Evolutionary conservation across 768 basidiomycete species (phyloP).

Genomic region (Russula lepida): DNA sequence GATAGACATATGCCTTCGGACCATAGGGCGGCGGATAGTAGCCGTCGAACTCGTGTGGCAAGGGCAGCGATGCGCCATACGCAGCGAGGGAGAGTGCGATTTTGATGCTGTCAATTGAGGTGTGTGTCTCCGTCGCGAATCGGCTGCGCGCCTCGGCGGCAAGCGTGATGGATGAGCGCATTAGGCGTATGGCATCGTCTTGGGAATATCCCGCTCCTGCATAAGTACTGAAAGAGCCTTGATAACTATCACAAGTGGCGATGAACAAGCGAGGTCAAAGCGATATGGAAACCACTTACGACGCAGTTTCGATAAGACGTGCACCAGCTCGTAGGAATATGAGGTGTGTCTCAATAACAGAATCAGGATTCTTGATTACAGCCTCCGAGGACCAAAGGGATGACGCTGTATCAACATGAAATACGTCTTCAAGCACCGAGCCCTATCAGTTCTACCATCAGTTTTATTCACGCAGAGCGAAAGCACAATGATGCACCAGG

Average conservation of each 20-base stretch:
- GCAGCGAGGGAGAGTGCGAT: slow-evolving; percentile 69
- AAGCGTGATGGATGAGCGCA: slow-evolving; percentile 45
- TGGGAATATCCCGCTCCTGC: slow-evolving; percentile 40
- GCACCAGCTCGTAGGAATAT: slow-evolving; percentile 60
- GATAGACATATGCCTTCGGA: slow-evolving; percentile 33
- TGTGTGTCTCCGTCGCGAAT: slow-evolving; percentile 26
- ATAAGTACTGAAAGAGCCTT: slow-evolving; percentile 51
- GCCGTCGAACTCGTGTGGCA: slow-evolving; percentile 67
- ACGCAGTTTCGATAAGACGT: slow-evolving; percentile 56
- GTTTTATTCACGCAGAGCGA: background rate
- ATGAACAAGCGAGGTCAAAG: background rate
- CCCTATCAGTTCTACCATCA: slow-evolving; percentile 36
- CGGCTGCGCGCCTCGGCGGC: slow-evolving; percentile 39
- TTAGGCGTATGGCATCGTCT: slow-evolving; percentile 37
- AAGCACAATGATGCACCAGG: slow-evolving; percentile 2
- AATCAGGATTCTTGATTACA: slow-evolving; percentile 42
- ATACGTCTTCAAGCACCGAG: slow-evolving; percentile 47
- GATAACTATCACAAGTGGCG: slow-evolving; percentile 41
- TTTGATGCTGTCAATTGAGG: slow-evolving; percentile 26
- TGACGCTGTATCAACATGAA: slow-evolving; percentile 41
- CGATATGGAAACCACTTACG: slow-evolving; percentile 36
- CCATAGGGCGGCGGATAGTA: slow-evolving; percentile 72
- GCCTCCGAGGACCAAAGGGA: slow-evolving; percentile 69
- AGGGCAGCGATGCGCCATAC: slow-evolving; percentile 56
- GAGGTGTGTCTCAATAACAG: slow-evolving; percentile 50